phyloP scores from a whole-genome alignment of 1,284 basidiomycete genomes.

The Waitea zeae region DNA sequence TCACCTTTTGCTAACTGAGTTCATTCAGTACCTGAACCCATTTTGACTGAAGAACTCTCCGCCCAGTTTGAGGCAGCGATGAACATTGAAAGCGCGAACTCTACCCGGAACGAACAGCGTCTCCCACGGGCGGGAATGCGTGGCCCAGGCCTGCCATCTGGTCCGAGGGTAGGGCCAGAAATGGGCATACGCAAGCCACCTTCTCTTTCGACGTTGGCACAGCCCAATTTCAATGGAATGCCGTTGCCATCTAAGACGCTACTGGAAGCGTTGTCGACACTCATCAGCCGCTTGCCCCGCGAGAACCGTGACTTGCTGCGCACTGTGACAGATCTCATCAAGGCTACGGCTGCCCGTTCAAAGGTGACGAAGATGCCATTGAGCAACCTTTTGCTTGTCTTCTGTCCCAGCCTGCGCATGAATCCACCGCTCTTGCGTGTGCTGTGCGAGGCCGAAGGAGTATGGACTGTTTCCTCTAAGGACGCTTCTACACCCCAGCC shows the following conservation, averaged over 20 bases:
- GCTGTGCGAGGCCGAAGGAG: constrained; percentile 49
- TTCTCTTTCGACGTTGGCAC: constrained; percentile 56
- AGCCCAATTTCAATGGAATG: constrained; percentile 42
- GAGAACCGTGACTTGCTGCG: constrained; percentile 60
- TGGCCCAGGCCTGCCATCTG: constrained; percentile 22
- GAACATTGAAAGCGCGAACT: constrained; percentile 28
- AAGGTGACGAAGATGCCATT: constrained; percentile 73
- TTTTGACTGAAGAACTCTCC: constrained; percentile 52
- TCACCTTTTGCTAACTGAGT: constrained; percentile 5
- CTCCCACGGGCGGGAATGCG: constrained; percentile 8
- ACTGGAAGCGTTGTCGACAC: constrained; percentile 29
- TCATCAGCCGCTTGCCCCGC: constrained; percentile 46
- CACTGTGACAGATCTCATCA: constrained; percentile 59
- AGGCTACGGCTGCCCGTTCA: constrained; percentile 39
- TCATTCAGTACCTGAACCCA: constrained; percentile 58
- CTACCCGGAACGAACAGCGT: constrained; percentile 13
- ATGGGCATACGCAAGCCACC: constrained; percentile 51
- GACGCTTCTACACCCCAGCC: constrained; percentile 3
- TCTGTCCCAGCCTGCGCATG: constrained; percentile 70
- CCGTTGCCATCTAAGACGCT: constrained; percentile 39
- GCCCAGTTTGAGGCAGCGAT: constrained; percentile 66
- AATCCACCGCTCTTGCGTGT: constrained; percentile 56
- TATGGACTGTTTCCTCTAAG: constrained; percentile 31
- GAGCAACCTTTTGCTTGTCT: constrained; percentile 62
- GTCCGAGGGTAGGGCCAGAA: constrained; percentile 19